These are phyloP conservation scores for Metarhizium guizhouense DNA, from an alignment of 2,329 filamentous ascomycete species.

Conservation along the genomic window DNA sequence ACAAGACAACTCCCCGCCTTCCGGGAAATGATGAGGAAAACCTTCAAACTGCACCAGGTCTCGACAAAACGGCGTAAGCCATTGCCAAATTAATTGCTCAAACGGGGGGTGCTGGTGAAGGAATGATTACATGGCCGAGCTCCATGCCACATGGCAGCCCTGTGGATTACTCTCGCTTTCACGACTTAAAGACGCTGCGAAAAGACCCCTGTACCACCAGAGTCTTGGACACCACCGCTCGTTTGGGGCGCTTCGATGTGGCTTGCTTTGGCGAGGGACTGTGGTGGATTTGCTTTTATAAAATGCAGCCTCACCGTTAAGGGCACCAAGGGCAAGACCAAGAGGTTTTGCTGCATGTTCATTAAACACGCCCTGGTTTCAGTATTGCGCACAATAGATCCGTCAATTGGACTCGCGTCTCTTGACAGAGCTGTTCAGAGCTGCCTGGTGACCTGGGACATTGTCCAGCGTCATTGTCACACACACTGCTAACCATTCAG, in stretches of 20 bases:
- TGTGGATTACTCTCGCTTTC: background rate
- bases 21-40: too few species aligned
- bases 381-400: background rate
- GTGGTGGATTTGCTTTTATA: background rate
- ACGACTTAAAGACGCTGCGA: background rate
- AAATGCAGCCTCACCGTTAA: background rate
- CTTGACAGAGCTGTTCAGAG: background rate
- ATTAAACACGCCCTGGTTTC: background rate
- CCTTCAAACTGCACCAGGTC: background rate
- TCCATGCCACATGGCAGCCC: constrained; percentile 5
- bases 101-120: background rate
- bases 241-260: background rate
- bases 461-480: too few species aligned
- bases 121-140: background rate
- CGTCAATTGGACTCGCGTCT: background rate
- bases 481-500: too few species aligned
- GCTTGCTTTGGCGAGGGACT: background rate
- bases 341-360: background rate
- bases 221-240: background rate
- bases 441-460: too few species aligned
- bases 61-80: background rate
- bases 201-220: background rate
- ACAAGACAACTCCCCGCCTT: too few species aligned
- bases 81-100: background rate
- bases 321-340: background rate